Conservation (phyloP, 345 rosid species). For the Angophora floribunda region DNA sequence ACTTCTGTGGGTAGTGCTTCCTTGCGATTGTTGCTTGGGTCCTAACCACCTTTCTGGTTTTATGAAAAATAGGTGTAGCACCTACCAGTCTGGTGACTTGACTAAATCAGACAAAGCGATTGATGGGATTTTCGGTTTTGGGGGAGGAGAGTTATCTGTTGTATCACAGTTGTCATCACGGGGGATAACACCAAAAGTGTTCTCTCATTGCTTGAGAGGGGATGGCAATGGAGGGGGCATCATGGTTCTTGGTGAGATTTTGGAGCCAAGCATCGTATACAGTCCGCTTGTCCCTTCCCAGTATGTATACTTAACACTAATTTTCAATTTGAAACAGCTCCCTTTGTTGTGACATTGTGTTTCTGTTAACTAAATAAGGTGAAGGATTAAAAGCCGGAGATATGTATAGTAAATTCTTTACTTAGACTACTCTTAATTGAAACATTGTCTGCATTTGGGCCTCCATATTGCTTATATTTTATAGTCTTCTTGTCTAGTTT, state of each 20-base stretch:
- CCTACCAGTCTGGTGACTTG: constrained; percentile 76
- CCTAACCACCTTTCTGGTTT: not conserved
- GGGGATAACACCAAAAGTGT: constrained; percentile 71
- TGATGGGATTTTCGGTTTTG: constrained; percentile 99
- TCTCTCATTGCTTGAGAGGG: constrained; percentile 96
- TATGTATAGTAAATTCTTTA: not conserved
- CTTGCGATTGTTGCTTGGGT: not conserved
- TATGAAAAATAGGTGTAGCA: constrained; percentile 75
- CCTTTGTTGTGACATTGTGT: not conserved
- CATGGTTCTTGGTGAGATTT: constrained; percentile 93
- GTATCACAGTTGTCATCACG: constrained; percentile 85
- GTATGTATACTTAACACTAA: constrained; percentile 27
- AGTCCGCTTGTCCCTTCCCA: constrained; percentile 84
- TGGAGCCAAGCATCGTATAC: constrained; percentile 88
- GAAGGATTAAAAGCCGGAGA: not conserved
- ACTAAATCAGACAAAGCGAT: constrained; percentile 84
- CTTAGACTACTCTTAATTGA: not conserved
- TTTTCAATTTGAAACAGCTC: not conserved
- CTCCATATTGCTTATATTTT: not conserved
- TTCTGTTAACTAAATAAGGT: not conserved
- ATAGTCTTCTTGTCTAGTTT: not conserved
- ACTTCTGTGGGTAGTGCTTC: not conserved
- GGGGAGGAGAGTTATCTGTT: constrained; percentile 72
- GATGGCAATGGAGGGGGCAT: constrained; percentile 88
- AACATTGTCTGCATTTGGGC: not conserved